These are phyloP conservation scores for Apiotrichum gracile DNA, from an alignment of 1,284 basidiomycete species.

Conservation along the genomic window DNA sequence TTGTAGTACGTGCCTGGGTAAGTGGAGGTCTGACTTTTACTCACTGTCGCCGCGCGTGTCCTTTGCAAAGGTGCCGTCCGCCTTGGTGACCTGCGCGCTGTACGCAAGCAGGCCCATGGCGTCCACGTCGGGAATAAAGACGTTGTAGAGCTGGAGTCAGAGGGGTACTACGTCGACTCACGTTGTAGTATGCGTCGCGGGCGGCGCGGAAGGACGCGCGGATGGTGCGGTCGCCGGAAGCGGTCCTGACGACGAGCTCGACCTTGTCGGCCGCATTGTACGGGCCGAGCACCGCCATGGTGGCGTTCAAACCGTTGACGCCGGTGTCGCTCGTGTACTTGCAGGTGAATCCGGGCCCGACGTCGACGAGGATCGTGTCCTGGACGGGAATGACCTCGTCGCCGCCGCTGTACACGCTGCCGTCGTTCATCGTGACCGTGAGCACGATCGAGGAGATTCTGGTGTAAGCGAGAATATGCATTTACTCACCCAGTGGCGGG, in stretches of 20 bases:
- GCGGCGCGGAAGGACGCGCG: slow-evolving; percentile 1
- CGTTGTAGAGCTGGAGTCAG: background rate
- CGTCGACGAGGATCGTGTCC: slow-evolving; percentile 9
- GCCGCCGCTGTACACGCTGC: slow-evolving; percentile 3
- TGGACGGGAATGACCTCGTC: background rate
- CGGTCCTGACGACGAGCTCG: slow-evolving; percentile 6
- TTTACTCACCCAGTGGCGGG: background rate
- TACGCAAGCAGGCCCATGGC: background rate
- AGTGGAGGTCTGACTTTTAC: background rate
- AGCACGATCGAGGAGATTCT: slow-evolving; percentile 1
- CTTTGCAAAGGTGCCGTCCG: slow-evolving; percentile 4
- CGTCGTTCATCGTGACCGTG: slow-evolving; percentile 8
- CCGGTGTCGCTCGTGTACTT: slow-evolving; percentile 1
- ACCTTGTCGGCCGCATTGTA: slow-evolving; percentile 12
- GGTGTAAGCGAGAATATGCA: background rate
- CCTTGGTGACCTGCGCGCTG: background rate
- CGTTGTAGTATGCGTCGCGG: slow-evolving; percentile 6
- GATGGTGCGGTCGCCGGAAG: slow-evolving; percentile 2
- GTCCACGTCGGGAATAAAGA: slow-evolving; percentile 7
- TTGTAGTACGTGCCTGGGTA: slow-evolving; percentile 3
- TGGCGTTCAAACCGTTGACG: slow-evolving; percentile 13
- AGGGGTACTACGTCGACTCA: background rate
- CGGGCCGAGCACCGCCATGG: slow-evolving; percentile 12
- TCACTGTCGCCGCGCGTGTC: slow-evolving; percentile 11
- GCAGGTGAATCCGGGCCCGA: slow-evolving; percentile 2